Conservation (phyloP, 352 stramenopile genomes). For the Thraustochytrium sp. region DNA sequence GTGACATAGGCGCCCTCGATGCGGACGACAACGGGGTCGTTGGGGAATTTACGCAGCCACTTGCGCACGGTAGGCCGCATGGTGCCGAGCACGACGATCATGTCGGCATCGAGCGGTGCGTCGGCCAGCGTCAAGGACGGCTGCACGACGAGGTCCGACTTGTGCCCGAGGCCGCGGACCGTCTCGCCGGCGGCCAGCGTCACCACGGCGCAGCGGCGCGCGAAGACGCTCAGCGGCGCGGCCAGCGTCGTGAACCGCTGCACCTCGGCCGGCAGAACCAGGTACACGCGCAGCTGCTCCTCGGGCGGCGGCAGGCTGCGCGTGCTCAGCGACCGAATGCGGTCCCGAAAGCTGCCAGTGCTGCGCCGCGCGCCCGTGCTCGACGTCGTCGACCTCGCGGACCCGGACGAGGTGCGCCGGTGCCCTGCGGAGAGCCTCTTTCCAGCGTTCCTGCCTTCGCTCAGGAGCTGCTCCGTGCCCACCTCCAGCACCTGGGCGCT, state of each 20-base stretch:
- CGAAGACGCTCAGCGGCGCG: background rate
- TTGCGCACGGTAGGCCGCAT: background rate
- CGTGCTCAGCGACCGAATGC: background rate
- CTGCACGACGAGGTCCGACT: background rate
- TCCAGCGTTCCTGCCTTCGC: too few relatives aligned
- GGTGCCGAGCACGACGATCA: slow-evolving; percentile 8
- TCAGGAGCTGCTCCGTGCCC: too few relatives aligned
- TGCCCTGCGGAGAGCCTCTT: too few relatives aligned
- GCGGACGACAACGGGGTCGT: background rate
- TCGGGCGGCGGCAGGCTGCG: background rate
- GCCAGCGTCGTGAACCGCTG: background rate
- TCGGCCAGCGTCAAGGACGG: background rate
- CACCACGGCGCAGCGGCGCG: background rate
- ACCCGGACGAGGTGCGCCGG: too few relatives aligned
- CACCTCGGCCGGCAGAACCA: background rate
- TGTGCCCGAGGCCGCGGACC: background rate
- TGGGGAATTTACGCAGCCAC: background rate
- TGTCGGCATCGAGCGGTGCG: background rate
- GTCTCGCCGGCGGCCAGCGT: background rate
- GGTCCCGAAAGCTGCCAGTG: too few relatives aligned
- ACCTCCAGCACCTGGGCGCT: too few relatives aligned
- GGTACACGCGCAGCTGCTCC: background rate
- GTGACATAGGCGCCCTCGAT: background rate
- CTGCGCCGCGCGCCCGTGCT: too few relatives aligned
- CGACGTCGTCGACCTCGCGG: too few relatives aligned